Percentiles rank a stretch among this genome's conserved stretches.
phyloP scores from a whole-genome alignment of 805 yeast genomes.

The Spencermartinsiella europaea region DNA sequence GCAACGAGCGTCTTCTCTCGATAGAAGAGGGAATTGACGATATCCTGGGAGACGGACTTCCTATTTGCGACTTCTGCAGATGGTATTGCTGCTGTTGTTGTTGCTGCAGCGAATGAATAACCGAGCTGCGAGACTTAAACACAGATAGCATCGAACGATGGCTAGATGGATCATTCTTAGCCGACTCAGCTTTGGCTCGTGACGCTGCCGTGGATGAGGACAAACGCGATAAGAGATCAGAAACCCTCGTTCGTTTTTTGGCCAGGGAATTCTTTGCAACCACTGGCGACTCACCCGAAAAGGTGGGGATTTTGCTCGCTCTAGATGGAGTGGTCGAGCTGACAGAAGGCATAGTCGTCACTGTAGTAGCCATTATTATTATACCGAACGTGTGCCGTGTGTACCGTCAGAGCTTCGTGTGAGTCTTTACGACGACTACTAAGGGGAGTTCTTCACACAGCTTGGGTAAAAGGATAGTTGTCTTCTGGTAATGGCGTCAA shows the following conservation, averaged over 20 bases:
- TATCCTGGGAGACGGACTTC: not conserved
- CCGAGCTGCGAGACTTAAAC: slow-evolving; percentile 6
- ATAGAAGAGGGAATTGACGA: not conserved
- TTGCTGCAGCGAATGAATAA: not conserved
- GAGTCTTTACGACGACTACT: too few species aligned
- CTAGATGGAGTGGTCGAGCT: not conserved
- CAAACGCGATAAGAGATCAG: slow-evolving; percentile 29
- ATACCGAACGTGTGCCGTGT: too few species aligned
- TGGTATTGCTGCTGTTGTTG: not conserved
- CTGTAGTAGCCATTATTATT: too few species aligned
- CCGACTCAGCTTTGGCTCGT: slow-evolving; percentile 20
- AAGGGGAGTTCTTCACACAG: too few species aligned
- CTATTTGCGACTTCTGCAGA: slow-evolving; percentile 8
- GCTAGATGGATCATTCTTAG: too few species aligned
- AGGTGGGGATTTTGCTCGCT: not conserved
- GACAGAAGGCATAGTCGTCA: not conserved
- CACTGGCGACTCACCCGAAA: not conserved
- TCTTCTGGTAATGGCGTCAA: too few species aligned
- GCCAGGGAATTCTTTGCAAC: slow-evolving; percentile 1
- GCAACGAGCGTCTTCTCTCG: not conserved
- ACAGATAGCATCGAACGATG: slow-evolving; percentile 6
- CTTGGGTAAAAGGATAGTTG: too few species aligned
- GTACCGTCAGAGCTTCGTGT: not conserved
- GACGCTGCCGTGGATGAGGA: slow-evolving; percentile 29
- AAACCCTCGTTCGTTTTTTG: slow-evolving; percentile 22